phyloP scores from a whole-genome alignment of 2,329 filamentous ascomycete species.

The Talaromyces atroroseus region DNA sequence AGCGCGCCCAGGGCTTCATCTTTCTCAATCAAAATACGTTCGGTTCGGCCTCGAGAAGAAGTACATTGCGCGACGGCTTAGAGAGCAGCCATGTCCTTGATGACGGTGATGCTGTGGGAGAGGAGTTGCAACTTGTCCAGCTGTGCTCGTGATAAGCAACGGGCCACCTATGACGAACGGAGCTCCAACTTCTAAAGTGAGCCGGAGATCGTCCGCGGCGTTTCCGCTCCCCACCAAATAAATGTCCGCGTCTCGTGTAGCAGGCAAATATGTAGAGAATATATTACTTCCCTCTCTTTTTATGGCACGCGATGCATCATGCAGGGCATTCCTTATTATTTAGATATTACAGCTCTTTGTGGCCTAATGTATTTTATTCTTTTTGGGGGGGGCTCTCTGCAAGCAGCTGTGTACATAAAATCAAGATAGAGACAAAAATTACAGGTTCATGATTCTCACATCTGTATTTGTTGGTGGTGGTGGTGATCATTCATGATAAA shows the following conservation, averaged over 20 bases:
- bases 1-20: constrained; percentile 31
- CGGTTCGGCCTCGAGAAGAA: constrained; percentile 4
- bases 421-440: constrained; percentile 10
- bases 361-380: constrained; percentile 3
- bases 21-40: constrained; percentile 18
- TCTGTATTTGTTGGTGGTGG: not conserved
- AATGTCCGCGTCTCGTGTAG: no score
- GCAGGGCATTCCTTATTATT: no score
- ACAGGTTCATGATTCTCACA: constrained; percentile 7
- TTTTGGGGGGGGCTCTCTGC: constrained; percentile 1
- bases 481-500: constrained; percentile 2
- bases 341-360: not conserved
- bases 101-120: not conserved
- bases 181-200: not conserved
- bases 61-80: constrained; percentile 9
- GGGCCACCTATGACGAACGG: constrained; percentile 15
- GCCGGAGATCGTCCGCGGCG: not conserved
- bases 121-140: not conserved
- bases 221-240: not conserved
- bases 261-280: no score
- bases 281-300: no score
- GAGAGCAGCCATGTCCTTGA: not conserved
- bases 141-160: not conserved
- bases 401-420: constrained; percentile 13
- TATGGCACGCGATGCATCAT: no score